Conservation (phyloP, 306 rosid species). For the Cucumis melo region DNA sequence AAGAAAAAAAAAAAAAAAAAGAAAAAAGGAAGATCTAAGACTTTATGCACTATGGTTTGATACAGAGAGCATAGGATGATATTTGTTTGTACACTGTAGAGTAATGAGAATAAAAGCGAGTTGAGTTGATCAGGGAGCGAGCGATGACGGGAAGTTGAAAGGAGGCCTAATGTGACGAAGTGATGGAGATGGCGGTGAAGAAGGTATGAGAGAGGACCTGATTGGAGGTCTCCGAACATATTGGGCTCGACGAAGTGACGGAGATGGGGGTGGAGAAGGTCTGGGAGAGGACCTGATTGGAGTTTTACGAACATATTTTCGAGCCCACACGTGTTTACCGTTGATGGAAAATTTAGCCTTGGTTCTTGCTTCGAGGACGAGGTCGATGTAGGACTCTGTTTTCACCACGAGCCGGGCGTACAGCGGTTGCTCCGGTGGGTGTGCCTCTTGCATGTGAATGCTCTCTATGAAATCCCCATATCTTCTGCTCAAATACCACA, state of each 20-base stretch:
- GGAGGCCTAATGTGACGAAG: not conserved
- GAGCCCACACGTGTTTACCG: slow-evolving; percentile 65
- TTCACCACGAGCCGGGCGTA: slow-evolving; percentile 45
- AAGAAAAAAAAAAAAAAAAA: not conserved
- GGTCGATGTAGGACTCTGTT: slow-evolving; percentile 5
- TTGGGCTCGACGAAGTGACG: not conserved
- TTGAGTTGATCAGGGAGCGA: not conserved
- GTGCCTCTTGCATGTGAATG: slow-evolving; percentile 39
- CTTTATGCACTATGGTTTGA: not conserved
- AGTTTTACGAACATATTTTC: slow-evolving; percentile 24
- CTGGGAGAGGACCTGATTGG: not conserved
- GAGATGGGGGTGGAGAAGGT: not conserved
- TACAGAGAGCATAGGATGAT: no score
- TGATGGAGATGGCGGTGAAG: not conserved
- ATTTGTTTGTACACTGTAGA: no score
- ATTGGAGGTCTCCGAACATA: slow-evolving; percentile 12
- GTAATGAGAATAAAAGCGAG: no score
- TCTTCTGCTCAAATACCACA: slow-evolving; percentile 16
- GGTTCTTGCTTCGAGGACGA: slow-evolving; percentile 13
- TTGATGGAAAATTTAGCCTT: slow-evolving; percentile 40
- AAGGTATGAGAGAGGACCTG: not conserved
- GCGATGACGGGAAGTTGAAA: not conserved
- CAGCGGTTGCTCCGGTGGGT: slow-evolving; percentile 28
- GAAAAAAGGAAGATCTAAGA: not conserved
- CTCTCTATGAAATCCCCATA: slow-evolving; percentile 38